Base-by-base conservation (phyloP, 73 alveolate species). In the Paramecium tetraurelia region DNA sequence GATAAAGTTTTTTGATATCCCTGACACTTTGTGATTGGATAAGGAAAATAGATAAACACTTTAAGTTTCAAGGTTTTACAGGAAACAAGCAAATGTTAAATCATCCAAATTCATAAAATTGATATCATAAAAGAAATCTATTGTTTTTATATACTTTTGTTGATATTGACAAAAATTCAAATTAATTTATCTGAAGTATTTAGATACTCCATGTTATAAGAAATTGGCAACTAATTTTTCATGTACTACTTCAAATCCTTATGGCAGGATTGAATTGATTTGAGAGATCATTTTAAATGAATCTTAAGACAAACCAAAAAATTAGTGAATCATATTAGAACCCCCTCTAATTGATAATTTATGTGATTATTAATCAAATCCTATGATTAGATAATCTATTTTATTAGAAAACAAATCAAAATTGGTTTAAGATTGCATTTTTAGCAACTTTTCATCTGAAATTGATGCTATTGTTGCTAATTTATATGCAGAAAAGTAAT, bases 181-280 rank as follows among this genome's bases (percentile, higher is more conserved):
- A 43, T 20, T 41, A 0, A 80, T 80, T 80, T 80, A 27, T 41
- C 90, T 40, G 22, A 80, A 80, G 11, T 22, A 80, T 18, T 80
- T 80, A 4, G 90, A 80, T 44, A 21, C 48, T 46, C 90, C 90
- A 80, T 33, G 48, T 80, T 44, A 48, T 46, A 80, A 80, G 31
- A 80, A 80, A 43, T 41, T 46, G 8, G 70, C 29, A 1, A 80
- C 70, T 20, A 80, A 24, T 44, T 24, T 80, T 22, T 40, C 46
- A 80, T 80, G 90, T 72, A 72, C 59, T n/a, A 18, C 4, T 53
- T 63, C 84, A 72, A 72, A 72, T 29, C 86, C 59, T 35, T 72
- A 35, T 4, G 86, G 86, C 10, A 72, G 40, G 5, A 72, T 36
- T 29, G 59, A 72, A 20, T 33, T 38, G n/a, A 72, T 72, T 20